A percentile compares a stretch with the other conserved stretches of the same genome.
Conservation (phyloP, 129 eudicot species). For the Lactuca sativa region DNA sequence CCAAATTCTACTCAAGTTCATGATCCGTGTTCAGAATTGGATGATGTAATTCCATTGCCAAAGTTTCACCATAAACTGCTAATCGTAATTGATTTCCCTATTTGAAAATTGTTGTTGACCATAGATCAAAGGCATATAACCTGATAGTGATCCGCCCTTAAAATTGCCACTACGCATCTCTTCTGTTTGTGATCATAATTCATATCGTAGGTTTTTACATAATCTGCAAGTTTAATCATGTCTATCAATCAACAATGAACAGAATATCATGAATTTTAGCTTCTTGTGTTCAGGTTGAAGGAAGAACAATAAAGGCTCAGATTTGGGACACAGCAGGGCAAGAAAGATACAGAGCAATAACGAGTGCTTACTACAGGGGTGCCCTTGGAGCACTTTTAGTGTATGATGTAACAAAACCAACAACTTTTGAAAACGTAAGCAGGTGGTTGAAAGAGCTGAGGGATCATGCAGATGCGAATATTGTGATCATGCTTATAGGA, state of each 20-base stretch:
- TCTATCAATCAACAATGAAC: not conserved
- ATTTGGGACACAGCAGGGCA: constrained; percentile 99
- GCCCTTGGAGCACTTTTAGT: constrained; percentile 93
- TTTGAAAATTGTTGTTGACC: constrained; percentile 14
- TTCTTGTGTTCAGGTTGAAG: constrained; percentile 65
- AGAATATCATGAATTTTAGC: not conserved
- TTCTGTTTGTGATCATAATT: not conserved
- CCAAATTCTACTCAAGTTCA: not conserved
- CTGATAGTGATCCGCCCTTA: not conserved
- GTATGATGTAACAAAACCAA: constrained; percentile 86
- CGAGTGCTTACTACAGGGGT: constrained; percentile 96
- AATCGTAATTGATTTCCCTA: constrained; percentile 4
- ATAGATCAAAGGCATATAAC: not conserved
- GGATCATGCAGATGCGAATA: constrained; percentile 96
- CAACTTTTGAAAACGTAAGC: constrained; percentile 85
- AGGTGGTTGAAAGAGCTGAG: constrained; percentile 95
- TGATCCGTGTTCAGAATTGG: constrained; percentile 7
- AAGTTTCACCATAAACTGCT: not conserved
- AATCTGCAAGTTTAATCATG: not conserved
- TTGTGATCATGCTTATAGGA: constrained; percentile 87
- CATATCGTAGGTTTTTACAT: not conserved
- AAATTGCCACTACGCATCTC: not conserved
- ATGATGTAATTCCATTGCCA: not conserved
- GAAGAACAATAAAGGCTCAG: constrained; percentile 92
- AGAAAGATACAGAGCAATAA: constrained; percentile 89